These are phyloP conservation scores for Coemansia sp. DNA, from an alignment of 192 early-diverging fungal genomes.

Conservation along the genomic window DNA sequence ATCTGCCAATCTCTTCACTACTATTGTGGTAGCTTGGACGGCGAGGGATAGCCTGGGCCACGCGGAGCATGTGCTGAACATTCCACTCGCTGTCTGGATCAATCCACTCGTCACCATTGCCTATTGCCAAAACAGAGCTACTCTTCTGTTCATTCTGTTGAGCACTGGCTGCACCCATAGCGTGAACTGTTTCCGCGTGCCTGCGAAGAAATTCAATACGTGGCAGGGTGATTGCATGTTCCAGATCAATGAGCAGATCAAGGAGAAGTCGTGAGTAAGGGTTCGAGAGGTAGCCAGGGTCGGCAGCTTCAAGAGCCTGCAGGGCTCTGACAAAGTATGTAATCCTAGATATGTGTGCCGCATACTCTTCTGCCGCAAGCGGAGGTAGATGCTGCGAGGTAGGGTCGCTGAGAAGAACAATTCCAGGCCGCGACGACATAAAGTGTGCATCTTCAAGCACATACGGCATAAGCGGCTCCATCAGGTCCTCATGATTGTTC, in stretches of 20 bases:
- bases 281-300: constrained; percentile 34
- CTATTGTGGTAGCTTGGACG: constrained; percentile 20
- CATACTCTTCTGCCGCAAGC: constrained; percentile 42
- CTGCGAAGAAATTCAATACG: constrained; percentile 39
- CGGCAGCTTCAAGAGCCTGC: constrained; percentile 40
- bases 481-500: constrained; percentile 14
- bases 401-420: constrained; percentile 28
- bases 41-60: constrained; percentile 33
- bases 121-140: constrained; percentile 27
- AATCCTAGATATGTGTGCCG: constrained; percentile 28
- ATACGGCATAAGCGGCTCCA: constrained; percentile 30
- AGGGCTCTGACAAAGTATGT: constrained; percentile 39
- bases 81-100: not conserved
- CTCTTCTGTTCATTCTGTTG: not conserved
- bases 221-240: constrained; percentile 32
- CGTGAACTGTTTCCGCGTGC: constrained; percentile 36
- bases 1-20: not conserved
- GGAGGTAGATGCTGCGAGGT: constrained; percentile 37
- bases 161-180: constrained; percentile 13
- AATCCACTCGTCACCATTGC: constrained; percentile 8
- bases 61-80: constrained; percentile 19
- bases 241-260: constrained; percentile 43
- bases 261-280: constrained; percentile 38
- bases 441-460: constrained; percentile 24
- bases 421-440: constrained; percentile 16